Conservation (phyloP, 2,329 filamentous ascomycete genomes). For the Pyrenophora graminea region DNA sequence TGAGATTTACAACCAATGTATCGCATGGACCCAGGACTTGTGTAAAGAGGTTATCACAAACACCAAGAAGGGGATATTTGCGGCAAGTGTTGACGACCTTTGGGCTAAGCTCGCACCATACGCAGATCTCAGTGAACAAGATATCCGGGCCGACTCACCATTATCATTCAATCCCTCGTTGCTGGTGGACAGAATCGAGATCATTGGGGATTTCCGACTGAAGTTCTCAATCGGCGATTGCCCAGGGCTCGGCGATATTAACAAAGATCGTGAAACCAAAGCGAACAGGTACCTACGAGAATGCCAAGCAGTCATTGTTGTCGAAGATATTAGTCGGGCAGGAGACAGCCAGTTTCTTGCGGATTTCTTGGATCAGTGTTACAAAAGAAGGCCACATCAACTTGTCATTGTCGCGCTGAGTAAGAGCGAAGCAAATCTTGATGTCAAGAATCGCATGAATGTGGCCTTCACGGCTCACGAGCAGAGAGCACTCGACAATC, state of each 20-base stretch:
- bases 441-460: not conserved
- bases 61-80: not conserved
- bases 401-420: not conserved
- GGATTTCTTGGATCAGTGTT: not conserved
- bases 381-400: not conserved
- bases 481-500: no score
- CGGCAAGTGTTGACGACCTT: not conserved
- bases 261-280: slow-evolving; percentile 4
- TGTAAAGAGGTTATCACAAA: not conserved
- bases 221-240: not conserved
- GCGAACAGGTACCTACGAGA: not conserved
- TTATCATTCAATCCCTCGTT: not conserved
- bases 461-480: no score
- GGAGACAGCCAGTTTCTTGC: not conserved
- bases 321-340: not conserved
- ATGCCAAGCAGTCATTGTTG: not conserved
- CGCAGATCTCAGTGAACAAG: not conserved
- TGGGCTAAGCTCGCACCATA: not conserved
- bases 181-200: not conserved
- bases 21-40: not conserved
- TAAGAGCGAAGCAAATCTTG: not conserved
- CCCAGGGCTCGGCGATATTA: not conserved
- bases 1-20: not conserved
- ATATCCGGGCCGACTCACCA: not conserved
- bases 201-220: not conserved